Percentiles rank a stretch among this genome's conserved stretches.
phyloP scores from a whole-genome alignment of 257 asterid genomes.

The Gentiana dahurica region DNA sequence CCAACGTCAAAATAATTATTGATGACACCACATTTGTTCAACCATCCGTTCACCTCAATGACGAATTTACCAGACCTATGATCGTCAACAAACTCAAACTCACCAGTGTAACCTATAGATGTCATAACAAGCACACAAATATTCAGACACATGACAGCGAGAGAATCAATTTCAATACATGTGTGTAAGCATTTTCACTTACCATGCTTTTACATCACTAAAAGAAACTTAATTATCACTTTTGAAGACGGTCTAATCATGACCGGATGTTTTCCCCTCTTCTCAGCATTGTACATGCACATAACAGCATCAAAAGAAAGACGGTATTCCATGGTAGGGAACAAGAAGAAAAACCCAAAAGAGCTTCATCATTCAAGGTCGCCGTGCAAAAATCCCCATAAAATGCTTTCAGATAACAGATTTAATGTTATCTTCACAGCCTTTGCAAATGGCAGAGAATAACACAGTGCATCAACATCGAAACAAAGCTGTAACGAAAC shows the following conservation, averaged over 20 bases:
- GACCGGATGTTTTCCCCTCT: slow-evolving; percentile 14
- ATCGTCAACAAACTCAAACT: slow-evolving; percentile 28
- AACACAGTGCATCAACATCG: too few relatives aligned
- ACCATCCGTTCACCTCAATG: slow-evolving; percentile 25
- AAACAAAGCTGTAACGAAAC: too few relatives aligned
- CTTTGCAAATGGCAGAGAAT: too few relatives aligned
- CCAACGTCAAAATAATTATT: slow-evolving; percentile 27
- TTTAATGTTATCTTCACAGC: too few relatives aligned
- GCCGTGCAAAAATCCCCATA: too few relatives aligned
- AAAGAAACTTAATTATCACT: too few relatives aligned
- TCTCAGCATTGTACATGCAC: slow-evolving; percentile 15
- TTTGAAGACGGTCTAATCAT: neutral
- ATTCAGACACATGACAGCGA: neutral
- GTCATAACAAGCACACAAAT: neutral
- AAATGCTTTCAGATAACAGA: too few relatives aligned
- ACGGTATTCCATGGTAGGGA: too few relatives aligned
- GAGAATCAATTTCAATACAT: too few relatives aligned
- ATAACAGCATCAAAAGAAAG: slow-evolving; percentile 5
- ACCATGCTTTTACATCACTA: slow-evolving; percentile 2
- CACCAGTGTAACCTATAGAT: slow-evolving; percentile 24
- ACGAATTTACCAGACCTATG: slow-evolving; percentile 29
- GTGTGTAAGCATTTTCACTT: neutral
- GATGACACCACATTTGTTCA: slow-evolving; percentile 31
- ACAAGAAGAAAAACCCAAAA: too few relatives aligned
- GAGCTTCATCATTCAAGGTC: too few relatives aligned